Evolutionary conservation across 306 rosid species (phyloP), one percentile per base, ranked within the genome.

Genomic region (Luffa acutangula): DNA sequence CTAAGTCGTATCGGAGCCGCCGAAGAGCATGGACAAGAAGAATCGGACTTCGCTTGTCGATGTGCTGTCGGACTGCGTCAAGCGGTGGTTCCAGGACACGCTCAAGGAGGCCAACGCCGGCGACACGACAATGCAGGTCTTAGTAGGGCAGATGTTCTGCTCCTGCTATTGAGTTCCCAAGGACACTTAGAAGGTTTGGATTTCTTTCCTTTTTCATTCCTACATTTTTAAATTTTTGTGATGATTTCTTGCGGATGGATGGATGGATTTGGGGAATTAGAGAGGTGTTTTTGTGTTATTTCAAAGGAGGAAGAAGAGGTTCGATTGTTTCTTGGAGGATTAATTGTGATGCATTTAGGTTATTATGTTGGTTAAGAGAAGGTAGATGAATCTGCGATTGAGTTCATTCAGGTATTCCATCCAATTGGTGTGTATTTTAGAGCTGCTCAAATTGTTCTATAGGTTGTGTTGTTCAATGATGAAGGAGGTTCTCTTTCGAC

Each of bases 31-130:
- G 42, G 87, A 78, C 82, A 64, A 9, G 31, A 76, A 76, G 83
- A 66, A 64, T 14, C 91, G 92, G 62, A 78, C 79, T 20, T 93
- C 95, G 4, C 89, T 93, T 7, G 83, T 88, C 17, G 78, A n/a
- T 64, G 96, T 93, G 67, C 97, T 93, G 4, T 84, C 93, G 12
- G 92, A 91, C 63, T 93, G 98, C 78, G 79, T 83, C 0, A 85
- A 81, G 80, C 97, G 98, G 72, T 91, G 98, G 98, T 91, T 93
- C 36, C 93, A 81, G 45, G 98, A 93, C 62, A 82, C 98, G 9
- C 97, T 91, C 62, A 87, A 88, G 85, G 96, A 90, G 86, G 97
- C 98, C 2, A 90, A 80, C 78, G 84, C 89, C 52, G 98, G 98
- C 0, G 96, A 91, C 57, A 54, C 31, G 56, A 42, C 85, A 37